A percentile compares a stretch with the other conserved stretches of the same genome.
Conservation (phyloP, 306 rosid genomes). For the Inga oerstediana region DNA sequence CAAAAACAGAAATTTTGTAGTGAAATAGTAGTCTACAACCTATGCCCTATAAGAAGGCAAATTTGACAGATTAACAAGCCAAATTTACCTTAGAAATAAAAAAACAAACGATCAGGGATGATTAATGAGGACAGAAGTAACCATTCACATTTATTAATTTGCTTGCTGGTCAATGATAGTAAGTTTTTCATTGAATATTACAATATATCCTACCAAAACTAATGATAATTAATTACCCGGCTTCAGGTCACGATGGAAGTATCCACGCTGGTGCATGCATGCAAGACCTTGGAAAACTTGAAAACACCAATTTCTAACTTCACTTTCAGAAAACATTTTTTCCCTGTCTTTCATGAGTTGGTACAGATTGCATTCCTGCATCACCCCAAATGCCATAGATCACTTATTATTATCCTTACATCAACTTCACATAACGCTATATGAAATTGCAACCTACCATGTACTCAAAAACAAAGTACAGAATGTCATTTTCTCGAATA, state of each 20-base stretch:
- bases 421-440: background rate
- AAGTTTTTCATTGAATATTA: background rate
- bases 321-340: conserved; percentile 82
- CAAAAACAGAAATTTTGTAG: conserved; percentile 15
- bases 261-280: conserved; percentile 97
- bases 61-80: background rate
- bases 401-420: conserved; percentile 24
- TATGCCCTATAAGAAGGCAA: background rate
- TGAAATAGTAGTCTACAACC: conserved; percentile 7
- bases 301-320: conserved; percentile 91
- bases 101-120: background rate
- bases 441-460: conserved; percentile 60
- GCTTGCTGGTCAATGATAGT: background rate
- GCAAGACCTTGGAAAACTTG: conserved; percentile 99
- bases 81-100: background rate
- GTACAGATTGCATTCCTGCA: conserved; percentile 90
- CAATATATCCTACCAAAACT: conserved; percentile 11
- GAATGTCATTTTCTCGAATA: conserved; percentile 82
- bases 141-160: background rate
- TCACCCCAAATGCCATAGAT: conserved; percentile 26
- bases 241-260: conserved; percentile 98
- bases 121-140: background rate
- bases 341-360: conserved; percentile 92
- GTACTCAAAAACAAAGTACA: conserved; percentile 95
- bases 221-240: conserved; percentile 64